phyloP scores from a whole-genome alignment of 768 basidiomycete species.

The Steccherinum ochraceum region DNA sequence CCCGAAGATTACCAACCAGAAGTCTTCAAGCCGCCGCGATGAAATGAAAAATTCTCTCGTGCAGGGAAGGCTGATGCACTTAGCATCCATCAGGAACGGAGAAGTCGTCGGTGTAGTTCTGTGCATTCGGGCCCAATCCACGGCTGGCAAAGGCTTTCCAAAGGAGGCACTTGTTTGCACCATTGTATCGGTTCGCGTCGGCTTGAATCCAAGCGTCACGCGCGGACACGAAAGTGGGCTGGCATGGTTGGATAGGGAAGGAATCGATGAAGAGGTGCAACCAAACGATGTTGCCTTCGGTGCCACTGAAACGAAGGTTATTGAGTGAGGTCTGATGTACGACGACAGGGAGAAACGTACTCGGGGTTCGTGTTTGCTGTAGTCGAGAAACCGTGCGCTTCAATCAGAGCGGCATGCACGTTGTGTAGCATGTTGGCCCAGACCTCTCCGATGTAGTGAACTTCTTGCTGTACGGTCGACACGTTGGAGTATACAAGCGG shows the following conservation, averaged over 20 bases:
- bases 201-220: too few species aligned
- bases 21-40: too few species aligned
- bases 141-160: slow-evolving; percentile 42
- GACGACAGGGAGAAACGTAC: slow-evolving; percentile 4
- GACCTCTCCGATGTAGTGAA: slow-evolving; percentile 30
- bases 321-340: background rate
- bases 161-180: slow-evolving; percentile 39
- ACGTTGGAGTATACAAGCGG: slow-evolving; percentile 38
- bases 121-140: slow-evolving; percentile 37
- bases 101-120: slow-evolving; percentile 24
- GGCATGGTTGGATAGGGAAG: slow-evolving; percentile 39
- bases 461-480: slow-evolving; percentile 31
- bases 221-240: slow-evolving; percentile 42
- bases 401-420: slow-evolving; percentile 6
- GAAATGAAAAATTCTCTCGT: too few species aligned
- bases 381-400: slow-evolving; percentile 19
- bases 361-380: slow-evolving; percentile 34
- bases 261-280: slow-evolving; percentile 48
- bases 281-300: slow-evolving; percentile 44
- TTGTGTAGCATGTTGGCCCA: too few species aligned
- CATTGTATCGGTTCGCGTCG: slow-evolving; percentile 38
- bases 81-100: slow-evolving; percentile 26
- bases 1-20: too few species aligned
- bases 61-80: slow-evolving; percentile 32
- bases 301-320: slow-evolving; percentile 14